Base-by-base conservation (phyloP, 768 basidiomycete genomes). In the Chlorophyllum brunneum region DNA sequence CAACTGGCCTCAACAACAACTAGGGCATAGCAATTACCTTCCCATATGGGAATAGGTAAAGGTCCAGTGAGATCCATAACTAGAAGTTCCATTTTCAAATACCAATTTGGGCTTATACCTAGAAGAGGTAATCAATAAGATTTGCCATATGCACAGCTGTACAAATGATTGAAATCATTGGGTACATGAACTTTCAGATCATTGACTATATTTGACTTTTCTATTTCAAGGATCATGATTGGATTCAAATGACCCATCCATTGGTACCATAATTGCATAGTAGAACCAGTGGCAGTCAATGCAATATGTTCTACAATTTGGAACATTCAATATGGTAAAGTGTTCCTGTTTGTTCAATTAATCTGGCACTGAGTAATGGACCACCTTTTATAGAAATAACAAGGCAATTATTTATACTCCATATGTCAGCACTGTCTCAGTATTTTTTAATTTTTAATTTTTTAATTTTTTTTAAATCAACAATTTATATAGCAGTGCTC, bases 41-140 rank as follows among this genome's bases (percentile, higher is more conserved):
- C 55, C 5, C 24, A 52, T 5, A 48, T 59, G 4, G 51, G 27
- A 4, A 55, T 48, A 2, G 62, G 52, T 3, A 68, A 43, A 11
- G 66, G 68, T 11, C 68, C 68, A 13, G 64, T 52, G 3, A 70
- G 30, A 43, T 71, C 69, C 30, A 58, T 33, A 15, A 48, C 53
- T 5, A 57, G 9, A 3, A 54, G 40, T 27, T 54, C 53, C 53
- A 57, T 54, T 18, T 41, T 36, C 1, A 48, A 55, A 51, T 64
- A 61, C 27, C 39, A 50, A 8, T 60, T 61, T 41, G 39, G 45
- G 58, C 64, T 56, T 18, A 53, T 41, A 20, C 60, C 57, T 18
- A 66, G 67, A 41, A 68, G 58, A 5, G 61, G 61, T 8, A 55
- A 30, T 1, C 59, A 34, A 43, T 62, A 61, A 26, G 62, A 59